Percentiles rank a stretch among this genome's conserved stretches.
phyloP scores from a whole-genome alignment of 495 filamentous ascomycete genomes.

The Penicillium herquei region DNA sequence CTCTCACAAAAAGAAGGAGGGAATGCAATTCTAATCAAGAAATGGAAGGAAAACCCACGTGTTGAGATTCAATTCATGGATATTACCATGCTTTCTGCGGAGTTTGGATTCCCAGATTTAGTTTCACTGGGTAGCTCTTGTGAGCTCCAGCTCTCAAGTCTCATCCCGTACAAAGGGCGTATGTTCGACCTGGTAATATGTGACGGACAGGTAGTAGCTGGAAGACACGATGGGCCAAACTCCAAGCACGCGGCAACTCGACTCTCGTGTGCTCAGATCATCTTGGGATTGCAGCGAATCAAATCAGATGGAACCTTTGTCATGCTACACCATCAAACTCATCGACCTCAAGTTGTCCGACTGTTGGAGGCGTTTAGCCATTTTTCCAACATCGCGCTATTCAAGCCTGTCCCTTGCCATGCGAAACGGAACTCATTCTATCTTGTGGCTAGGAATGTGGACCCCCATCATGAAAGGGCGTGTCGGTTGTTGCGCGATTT shows the following conservation, averaged over 20 bases:
- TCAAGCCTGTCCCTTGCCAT: constrained; percentile 1
- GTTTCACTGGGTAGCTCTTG: background rate
- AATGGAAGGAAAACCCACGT: background rate
- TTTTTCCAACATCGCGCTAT: constrained; percentile 1
- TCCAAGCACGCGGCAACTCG: background rate
- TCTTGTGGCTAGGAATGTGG: constrained; percentile 9
- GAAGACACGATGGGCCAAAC: background rate
- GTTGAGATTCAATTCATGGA: background rate
- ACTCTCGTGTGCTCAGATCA: constrained; percentile 2
- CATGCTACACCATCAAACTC: constrained; percentile 5
- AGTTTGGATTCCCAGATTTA: constrained; percentile 1
- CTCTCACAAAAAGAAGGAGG: constrained; percentile 1
- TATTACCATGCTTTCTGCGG: constrained; percentile 7
- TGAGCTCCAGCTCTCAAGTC: background rate
- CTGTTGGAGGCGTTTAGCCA: constrained; percentile 2
- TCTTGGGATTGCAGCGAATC: constrained; percentile 2
- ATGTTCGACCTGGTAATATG: constrained; percentile 1
- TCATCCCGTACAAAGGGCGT: background rate
- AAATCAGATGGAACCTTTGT: constrained; percentile 6
- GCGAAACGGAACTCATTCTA: constrained; percentile 7
- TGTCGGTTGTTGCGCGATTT: background rate
- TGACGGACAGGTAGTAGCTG: constrained; percentile 1
- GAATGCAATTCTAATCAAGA: background rate
- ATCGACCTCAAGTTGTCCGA: background rate
- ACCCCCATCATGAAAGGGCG: background rate